These are phyloP conservation scores for Salicornia ramosissima DNA, from an alignment of 148 eudicot genomes.

Conservation along the genomic window DNA sequence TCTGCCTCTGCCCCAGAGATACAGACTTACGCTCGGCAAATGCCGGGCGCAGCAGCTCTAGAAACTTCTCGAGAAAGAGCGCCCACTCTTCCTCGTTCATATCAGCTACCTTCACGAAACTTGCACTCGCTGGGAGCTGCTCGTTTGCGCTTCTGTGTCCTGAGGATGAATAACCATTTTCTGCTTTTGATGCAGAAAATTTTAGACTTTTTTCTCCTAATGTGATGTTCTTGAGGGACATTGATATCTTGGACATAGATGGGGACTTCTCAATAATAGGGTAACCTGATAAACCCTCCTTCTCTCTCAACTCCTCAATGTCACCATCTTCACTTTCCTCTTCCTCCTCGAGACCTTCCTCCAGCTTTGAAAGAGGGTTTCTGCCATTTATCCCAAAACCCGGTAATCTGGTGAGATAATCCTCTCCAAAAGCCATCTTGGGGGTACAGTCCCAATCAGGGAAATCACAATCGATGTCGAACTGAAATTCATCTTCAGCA, in stretches of 20 bases:
- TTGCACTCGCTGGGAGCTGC: conserved; percentile 63
- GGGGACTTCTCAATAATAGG: conserved; percentile 25
- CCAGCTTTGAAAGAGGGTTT: conserved; percentile 58
- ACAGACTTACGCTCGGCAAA: conserved; percentile 54
- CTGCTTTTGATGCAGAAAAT: conserved; percentile 32
- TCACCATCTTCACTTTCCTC: conserved; percentile 49
- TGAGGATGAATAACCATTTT: conserved; percentile 50
- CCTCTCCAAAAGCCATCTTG: conserved; percentile 29
- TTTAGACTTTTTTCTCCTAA: conserved; percentile 55
- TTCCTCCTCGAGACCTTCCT: conserved; percentile 67
- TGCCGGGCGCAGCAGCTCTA: conserved; percentile 63
- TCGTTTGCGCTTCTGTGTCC: conserved; percentile 90
- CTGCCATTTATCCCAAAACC: conserved; percentile 44
- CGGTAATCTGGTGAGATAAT: conserved; percentile 29
- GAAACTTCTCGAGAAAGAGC: conserved; percentile 67
- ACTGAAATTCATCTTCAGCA: conserved; percentile 44
- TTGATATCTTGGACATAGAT: conserved; percentile 46
- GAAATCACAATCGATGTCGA: conserved; percentile 71
- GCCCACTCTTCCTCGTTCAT: conserved; percentile 85
- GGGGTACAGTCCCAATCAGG: conserved; percentile 37
- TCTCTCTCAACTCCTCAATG: conserved; percentile 17
- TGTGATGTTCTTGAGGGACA: conserved; percentile 55
- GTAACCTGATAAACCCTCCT: conserved; percentile 3
- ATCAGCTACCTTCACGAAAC: conserved; percentile 82
- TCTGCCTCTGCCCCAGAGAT: conserved; percentile 67